These are phyloP conservation scores for Fusarium denticulatum DNA, from an alignment of 2,329 filamentous ascomycete species.

Conservation along the genomic window DNA sequence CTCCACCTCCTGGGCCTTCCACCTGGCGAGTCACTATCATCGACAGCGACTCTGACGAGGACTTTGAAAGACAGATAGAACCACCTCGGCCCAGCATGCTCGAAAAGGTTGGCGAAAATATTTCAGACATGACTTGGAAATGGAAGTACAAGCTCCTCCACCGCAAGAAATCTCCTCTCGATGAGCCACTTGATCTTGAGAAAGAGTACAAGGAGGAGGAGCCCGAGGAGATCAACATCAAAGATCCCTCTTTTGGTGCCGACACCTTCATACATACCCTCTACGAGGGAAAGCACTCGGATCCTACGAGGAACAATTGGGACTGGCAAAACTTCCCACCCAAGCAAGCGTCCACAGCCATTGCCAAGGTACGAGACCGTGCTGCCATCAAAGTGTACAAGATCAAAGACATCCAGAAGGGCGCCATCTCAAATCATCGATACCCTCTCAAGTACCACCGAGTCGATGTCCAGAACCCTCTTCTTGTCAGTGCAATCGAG, in stretches of 20 bases:
- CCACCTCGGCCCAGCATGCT: constrained; percentile 16
- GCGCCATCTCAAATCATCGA: constrained; percentile 51
- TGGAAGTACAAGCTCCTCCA: constrained; percentile 46
- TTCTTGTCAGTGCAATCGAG: constrained; percentile 54
- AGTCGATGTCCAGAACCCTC: constrained; percentile 55
- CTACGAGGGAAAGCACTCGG: constrained; percentile 50
- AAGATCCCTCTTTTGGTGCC: constrained; percentile 43
- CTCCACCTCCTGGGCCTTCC: background rate
- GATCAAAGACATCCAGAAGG: constrained; percentile 55
- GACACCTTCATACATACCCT: constrained; percentile 51
- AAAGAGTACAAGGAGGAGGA: constrained; percentile 16
- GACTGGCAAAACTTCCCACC: constrained; percentile 56
- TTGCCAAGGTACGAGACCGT: constrained; percentile 49
- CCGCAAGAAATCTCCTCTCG: constrained; percentile 29
- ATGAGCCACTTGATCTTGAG: constrained; percentile 30
- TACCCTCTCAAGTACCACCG: constrained; percentile 52
- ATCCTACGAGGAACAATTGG: constrained; percentile 22
- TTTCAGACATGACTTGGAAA: constrained; percentile 47
- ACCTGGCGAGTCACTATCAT: background rate
- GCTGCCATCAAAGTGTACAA: constrained; percentile 59
- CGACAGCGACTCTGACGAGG: too few relatives aligned
- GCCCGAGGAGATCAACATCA: constrained; percentile 25
- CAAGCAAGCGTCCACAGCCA: constrained; percentile 53
- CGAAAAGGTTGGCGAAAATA: constrained; percentile 13
- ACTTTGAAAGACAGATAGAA: too few relatives aligned